Evolutionary conservation across 2,329 filamentous ascomycete species (phyloP), one percentile per base, ranked within the genome.

Genomic region (Didymosphaeria variabile): DNA sequence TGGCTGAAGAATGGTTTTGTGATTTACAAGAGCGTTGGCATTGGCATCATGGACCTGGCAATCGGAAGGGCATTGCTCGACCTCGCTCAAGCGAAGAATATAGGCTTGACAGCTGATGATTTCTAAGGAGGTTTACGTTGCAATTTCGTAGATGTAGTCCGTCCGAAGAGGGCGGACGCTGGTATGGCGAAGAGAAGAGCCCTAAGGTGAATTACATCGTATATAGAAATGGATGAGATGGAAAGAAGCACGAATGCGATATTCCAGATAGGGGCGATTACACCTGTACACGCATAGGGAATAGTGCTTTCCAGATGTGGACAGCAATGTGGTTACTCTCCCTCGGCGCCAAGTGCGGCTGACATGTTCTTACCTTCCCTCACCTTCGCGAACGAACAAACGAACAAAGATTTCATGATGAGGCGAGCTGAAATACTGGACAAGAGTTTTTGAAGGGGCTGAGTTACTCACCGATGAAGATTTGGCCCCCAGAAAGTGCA

Each of bases 11-110:
- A 72, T 0, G 76, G 74, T 1, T 81, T 82, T 68, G 75, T 83
- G 32, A 70, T 85, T 1, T 84, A 83, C 51, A 85, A 85, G 65
- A 83, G 82, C 61, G 82, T 85, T 8, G 83, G 83, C 0, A 78
- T 85, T 68, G 82, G 82, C 0, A 74, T 85, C 44, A 85, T 84
- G 79, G 83, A 85, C 72, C 64, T 85, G 49, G 78, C 80, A 9
- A 75, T 83, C 55, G 82, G 79, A 8, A 61, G 57, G 12, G 58
- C 60, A 7, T 12, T 72, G 38, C 55, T 72, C 19, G 61, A 68
- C 1, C 13, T 72, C 9, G 67, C 69, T 0, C 46, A 34, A 12
- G 17, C 59, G n/a, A 67, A 67, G 49, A 62, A 62, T 1, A 51
- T 60, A 0, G 69, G 69, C 2, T n/a, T 40, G 36, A 40, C 36